Evolutionary conservation across 2,329 filamentous ascomycete genomes (phyloP), one percentile per base, ranked within the genome.

Genomic region (Cladosporium sp.): DNA sequence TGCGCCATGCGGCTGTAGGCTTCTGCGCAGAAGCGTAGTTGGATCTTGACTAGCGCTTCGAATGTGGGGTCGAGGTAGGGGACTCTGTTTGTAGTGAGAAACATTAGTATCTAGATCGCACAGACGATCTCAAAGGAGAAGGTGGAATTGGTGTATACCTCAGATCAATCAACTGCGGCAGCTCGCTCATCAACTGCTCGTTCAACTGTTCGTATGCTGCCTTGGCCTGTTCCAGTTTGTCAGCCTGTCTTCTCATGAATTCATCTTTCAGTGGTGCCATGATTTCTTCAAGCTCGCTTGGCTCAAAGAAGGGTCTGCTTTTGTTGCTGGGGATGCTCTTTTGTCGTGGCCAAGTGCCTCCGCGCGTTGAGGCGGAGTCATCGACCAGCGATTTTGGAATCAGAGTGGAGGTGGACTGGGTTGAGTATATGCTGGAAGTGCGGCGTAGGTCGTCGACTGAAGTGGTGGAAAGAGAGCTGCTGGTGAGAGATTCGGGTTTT

Each of bases 1-100:
- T 99, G 96, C 29, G 96, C 95, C 95, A 99, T 99, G 57, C 95
- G 86, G 68, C 89, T 93, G 80, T 99, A 99, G 1, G 95, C 95
- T 81, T 99, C 95, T 8, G 96, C 95, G 75, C 96, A 99, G 83
- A 99, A 99, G 44, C 95, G 86, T 74, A 99, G 80, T 82, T 99
- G 95, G 71, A 99, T 99, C 84, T 99, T 99, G 78, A 99, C 95
- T 62, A 99, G 88, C 0, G 96, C 95, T 80, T 99, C 95, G 76
- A 99, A 99, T 68, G 89, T 94, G 0, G 96, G 96, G 74, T 99
- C 95, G 65, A 99, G 87, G 77, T 99, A 99, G 0, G 96, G 96
- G 16, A 99, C 95, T 65, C 74, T 76, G 35, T 14, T 37, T 12
- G 12, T 26, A 26, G 23, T 26, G 23, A 26, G 23, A 3, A 26